Evolutionary conservation across 257 asterid genomes (phyloP).

Genomic region (Ophiorrhiza pumila): DNA sequence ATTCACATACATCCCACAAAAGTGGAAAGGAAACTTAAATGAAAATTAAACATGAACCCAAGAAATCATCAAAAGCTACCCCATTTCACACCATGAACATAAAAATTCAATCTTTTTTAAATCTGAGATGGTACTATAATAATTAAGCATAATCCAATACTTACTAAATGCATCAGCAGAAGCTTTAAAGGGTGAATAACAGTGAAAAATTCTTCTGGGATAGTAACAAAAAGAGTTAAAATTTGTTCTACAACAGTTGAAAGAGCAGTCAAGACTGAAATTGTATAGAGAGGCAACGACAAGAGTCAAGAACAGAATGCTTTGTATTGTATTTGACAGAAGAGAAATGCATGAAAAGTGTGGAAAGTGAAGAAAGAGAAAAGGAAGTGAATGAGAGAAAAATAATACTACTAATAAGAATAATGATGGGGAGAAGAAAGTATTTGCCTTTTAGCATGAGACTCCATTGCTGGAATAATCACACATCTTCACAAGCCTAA

Average conservation of each 20-base stretch:
- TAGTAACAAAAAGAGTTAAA: background rate
- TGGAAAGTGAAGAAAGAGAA: slow-evolving; percentile 18
- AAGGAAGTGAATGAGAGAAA: slow-evolving; percentile 14
- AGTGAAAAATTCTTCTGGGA: slow-evolving; percentile 4
- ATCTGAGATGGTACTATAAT: background rate
- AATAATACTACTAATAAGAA: slow-evolving; percentile 25
- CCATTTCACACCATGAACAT: background rate
- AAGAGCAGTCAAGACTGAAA: background rate
- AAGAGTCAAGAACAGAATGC: slow-evolving; percentile 7
- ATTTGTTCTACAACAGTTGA: background rate
- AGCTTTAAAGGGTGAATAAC: background rate
- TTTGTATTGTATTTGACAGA: slow-evolving; percentile 17
- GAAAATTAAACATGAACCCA: background rate
- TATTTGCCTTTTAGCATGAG: slow-evolving; percentile 48
- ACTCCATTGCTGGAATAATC: slow-evolving; percentile 56
- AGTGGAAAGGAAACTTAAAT: background rate
- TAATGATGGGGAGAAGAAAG: slow-evolving; percentile 44
- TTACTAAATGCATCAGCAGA: slow-evolving; percentile 12
- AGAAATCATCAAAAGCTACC: background rate
- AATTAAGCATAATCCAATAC: background rate
- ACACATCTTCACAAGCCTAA: slow-evolving; percentile 29
- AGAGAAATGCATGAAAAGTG: slow-evolving; percentile 26
- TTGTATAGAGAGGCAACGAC: background rate
- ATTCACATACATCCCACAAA: background rate
- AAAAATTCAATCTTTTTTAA: background rate